Evolutionary conservation across 306 rosid genomes (phyloP).

Genomic region (Malus fusca): DNA sequence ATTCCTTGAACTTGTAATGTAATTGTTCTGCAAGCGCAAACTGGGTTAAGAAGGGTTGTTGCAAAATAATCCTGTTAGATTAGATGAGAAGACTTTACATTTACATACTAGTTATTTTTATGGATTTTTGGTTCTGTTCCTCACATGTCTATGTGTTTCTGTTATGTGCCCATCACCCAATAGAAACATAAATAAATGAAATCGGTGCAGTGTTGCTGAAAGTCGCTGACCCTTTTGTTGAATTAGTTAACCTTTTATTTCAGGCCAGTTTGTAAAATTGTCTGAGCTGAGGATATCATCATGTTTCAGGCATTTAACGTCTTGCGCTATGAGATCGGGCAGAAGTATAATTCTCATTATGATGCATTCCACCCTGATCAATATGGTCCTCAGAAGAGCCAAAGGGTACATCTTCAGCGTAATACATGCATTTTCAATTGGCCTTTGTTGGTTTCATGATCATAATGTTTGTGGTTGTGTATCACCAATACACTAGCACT

Average conservation of each 20-base stretch:
- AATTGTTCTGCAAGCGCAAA: not conserved
- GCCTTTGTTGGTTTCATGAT: not conserved
- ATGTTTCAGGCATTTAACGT: slow-evolving; percentile 82
- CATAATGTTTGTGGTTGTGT: not conserved
- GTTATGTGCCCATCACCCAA: not conserved
- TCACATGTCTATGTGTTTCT: not conserved
- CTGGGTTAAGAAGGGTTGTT: not conserved
- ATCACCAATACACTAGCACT: not conserved
- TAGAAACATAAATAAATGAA: not conserved
- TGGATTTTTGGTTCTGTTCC: not conserved
- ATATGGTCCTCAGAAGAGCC: slow-evolving; percentile 70
- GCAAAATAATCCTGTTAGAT: not conserved
- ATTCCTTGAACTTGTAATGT: not conserved
- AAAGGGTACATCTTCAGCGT: slow-evolving; percentile 51
- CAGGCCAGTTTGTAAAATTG: slow-evolving; percentile 32
- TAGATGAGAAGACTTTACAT: not conserved
- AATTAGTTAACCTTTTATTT: slow-evolving; percentile 35
- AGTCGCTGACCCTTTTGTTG: slow-evolving; percentile 6
- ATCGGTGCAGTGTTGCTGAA: not conserved
- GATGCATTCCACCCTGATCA: slow-evolving; percentile 51
- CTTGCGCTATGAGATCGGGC: slow-evolving; percentile 77
- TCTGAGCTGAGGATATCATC: slow-evolving; percentile 32
- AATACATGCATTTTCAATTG: slow-evolving; percentile 5
- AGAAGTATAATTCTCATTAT: slow-evolving; percentile 70
- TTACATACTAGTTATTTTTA: not conserved